Conservation (phyloP, 176 grass and related monocot genomes). For the Hyparrhenia diplandra region DNA sequence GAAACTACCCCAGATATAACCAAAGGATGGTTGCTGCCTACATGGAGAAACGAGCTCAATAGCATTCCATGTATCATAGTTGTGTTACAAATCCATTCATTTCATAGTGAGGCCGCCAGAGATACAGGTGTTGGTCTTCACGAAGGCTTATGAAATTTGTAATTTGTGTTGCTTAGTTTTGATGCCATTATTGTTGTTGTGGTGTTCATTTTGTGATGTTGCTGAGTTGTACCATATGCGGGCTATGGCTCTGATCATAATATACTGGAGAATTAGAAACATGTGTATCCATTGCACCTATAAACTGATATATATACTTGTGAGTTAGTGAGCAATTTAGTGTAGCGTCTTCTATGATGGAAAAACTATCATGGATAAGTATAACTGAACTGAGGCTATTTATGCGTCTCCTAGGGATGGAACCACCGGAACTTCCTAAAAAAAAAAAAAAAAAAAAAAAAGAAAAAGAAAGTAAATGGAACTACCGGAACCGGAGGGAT, state of each 20-base stretch:
- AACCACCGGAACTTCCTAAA: no score
- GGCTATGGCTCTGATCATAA: not conserved
- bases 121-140: not conserved
- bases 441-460: no score
- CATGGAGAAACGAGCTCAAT: not conserved
- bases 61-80: not conserved
- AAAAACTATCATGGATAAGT: no score
- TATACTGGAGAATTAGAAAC: constrained; percentile 5
- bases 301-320: no score
- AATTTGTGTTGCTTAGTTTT: constrained; percentile 34
- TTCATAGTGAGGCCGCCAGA: not conserved
- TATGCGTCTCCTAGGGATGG: no score
- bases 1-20: not conserved
- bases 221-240: constrained; percentile 11
- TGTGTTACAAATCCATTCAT: constrained; percentile 10
- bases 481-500: no score
- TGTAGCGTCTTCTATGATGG: no score
- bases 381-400: no score
- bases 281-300: not conserved
- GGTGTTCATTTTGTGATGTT: constrained; percentile 10
- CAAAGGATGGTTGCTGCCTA: constrained; percentile 7
- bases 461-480: no score
- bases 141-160: constrained; percentile 15
- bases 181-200: not conserved
- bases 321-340: no score